phyloP scores from a whole-genome alignment of 306 rosid genomes.

The Cicer yamashitae region DNA sequence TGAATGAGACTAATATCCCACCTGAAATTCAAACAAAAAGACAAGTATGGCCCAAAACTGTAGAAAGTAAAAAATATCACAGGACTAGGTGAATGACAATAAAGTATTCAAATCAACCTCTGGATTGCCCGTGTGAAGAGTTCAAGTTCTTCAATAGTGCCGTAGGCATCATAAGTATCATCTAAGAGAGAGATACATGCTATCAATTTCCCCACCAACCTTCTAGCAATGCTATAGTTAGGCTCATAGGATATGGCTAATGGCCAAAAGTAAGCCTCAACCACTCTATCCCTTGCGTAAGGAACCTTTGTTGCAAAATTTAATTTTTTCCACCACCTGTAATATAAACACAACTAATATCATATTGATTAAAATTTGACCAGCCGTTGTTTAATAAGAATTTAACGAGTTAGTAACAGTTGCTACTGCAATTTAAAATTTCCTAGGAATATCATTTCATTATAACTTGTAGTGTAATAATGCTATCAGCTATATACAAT shows the following conservation, averaged over 20 bases:
- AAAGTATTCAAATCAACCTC: constrained; percentile 37
- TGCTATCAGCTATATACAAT: too few species aligned
- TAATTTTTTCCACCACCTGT: constrained; percentile 56
- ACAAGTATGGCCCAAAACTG: background rate
- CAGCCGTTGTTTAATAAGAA: background rate
- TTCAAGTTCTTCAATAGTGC: constrained; percentile 57
- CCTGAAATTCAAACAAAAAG: constrained; percentile 11
- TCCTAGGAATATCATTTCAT: too few species aligned
- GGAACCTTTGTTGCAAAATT: constrained; percentile 42
- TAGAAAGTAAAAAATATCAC: background rate
- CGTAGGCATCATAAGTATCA: constrained; percentile 58
- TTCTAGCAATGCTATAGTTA: constrained; percentile 39
- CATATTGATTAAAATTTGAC: background rate
- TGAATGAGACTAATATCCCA: constrained; percentile 34
- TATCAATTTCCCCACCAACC: constrained; percentile 38
- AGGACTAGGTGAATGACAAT: background rate
- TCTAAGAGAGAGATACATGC: constrained; percentile 36
- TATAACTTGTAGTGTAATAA: too few species aligned
- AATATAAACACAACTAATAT: background rate
- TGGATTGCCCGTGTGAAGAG: constrained; percentile 52
- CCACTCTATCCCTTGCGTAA: constrained; percentile 52
- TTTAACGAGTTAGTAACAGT: too few species aligned
- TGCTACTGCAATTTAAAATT: too few species aligned
- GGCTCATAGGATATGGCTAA: constrained; percentile 45
- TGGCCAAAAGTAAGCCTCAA: constrained; percentile 45